Evolutionary conservation across 305 asterid species (phyloP).

Genomic region (Rubia tinctorum): DNA sequence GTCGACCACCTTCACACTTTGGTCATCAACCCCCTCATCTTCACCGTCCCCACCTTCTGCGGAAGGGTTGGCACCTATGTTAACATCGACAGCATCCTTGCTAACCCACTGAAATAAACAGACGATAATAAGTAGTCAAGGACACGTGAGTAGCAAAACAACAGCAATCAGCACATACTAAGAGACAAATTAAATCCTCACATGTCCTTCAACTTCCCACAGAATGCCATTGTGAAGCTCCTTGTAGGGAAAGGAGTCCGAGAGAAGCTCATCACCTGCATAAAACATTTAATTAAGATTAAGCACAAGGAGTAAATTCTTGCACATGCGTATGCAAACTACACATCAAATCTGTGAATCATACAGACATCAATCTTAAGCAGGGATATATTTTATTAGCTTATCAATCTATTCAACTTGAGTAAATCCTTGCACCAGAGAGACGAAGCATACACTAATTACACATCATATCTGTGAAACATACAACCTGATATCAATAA

Average conservation of each 20-base stretch:
- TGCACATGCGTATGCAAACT: too few species aligned
- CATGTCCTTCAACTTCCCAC: constrained; percentile 88
- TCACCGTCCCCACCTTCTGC: constrained; percentile 54
- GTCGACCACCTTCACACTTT: constrained; percentile 62
- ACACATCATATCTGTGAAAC: neutral
- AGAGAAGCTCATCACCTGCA: constrained; percentile 76
- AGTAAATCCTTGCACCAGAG: neutral
- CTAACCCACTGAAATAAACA: constrained; percentile 55
- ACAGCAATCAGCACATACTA: neutral
- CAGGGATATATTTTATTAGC: too few species aligned
- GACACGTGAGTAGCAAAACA: neutral
- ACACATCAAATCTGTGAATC: too few species aligned
- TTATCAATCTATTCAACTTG: neutral
- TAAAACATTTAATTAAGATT: neutral
- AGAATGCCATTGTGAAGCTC: constrained; percentile 52
- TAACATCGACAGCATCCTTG: constrained; percentile 48
- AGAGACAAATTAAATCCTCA: constrained; percentile 7
- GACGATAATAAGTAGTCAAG: neutral
- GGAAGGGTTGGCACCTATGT: constrained; percentile 87
- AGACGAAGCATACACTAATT: neutral
- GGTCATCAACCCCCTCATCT: constrained; percentile 76
- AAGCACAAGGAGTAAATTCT: neutral
- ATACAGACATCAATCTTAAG: too few species aligned
- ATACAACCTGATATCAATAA: too few species aligned
- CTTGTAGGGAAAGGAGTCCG: constrained; percentile 63